Evolutionary conservation across 2,329 filamentous ascomycete genomes (phyloP).

Genomic region (Pestalotiopsis sp.): DNA sequence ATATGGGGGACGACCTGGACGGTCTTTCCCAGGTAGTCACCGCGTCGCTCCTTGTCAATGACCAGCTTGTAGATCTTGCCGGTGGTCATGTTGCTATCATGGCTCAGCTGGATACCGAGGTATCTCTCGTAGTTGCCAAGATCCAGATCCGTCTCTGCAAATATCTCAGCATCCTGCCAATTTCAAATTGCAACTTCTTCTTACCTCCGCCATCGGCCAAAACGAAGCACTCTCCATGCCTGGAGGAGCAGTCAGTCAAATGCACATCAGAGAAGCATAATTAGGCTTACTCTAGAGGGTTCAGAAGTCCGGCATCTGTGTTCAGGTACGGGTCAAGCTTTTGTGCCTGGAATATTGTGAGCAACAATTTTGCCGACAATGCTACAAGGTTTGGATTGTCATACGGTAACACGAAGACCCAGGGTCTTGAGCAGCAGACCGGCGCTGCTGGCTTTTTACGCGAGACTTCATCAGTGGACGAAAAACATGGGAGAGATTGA

Average conservation of each 20-base stretch:
- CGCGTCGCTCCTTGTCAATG: slow-evolving; percentile 61
- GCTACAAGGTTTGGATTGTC: slow-evolving; percentile 26
- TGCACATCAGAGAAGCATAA: not conserved
- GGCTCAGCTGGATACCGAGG: slow-evolving; percentile 77
- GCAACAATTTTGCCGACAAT: not conserved
- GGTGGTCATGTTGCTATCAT: slow-evolving; percentile 95
- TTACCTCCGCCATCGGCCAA: slow-evolving; percentile 72
- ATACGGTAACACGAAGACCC: slow-evolving; percentile 61
- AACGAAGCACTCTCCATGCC: slow-evolving; percentile 88
- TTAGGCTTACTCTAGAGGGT: slow-evolving; percentile 25
- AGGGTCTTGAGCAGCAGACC: slow-evolving; percentile 79
- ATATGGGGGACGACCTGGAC: slow-evolving; percentile 93
- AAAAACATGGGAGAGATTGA: not conserved
- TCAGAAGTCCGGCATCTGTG: slow-evolving; percentile 68
- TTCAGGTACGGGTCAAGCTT: slow-evolving; percentile 72
- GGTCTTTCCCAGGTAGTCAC: slow-evolving; percentile 85
- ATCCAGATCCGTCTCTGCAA: slow-evolving; percentile 51
- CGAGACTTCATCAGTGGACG: slow-evolving; percentile 14
- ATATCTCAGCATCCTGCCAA: slow-evolving; percentile 17
- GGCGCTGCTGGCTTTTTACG: slow-evolving; percentile 71
- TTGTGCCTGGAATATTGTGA: slow-evolving; percentile 19
- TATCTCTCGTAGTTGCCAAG: slow-evolving; percentile 63
- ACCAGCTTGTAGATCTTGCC: slow-evolving; percentile 95
- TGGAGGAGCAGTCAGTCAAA: slow-evolving; percentile 21
- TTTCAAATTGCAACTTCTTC: slow-evolving; percentile 2